phyloP scores from a whole-genome alignment of 345 rosid species.

The Lepidium didymum region DNA sequence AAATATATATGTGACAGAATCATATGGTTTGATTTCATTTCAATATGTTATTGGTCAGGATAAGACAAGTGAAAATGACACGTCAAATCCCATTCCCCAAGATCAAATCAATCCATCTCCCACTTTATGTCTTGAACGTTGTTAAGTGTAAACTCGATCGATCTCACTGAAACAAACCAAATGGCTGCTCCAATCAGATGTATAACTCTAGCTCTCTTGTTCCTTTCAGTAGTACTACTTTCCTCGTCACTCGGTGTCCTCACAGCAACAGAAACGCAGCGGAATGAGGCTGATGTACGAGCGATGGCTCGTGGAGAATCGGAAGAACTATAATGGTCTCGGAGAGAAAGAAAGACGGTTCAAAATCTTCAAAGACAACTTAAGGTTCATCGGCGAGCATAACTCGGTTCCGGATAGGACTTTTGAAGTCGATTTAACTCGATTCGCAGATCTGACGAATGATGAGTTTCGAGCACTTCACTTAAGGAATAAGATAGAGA shows the following conservation, averaged over 20 bases:
- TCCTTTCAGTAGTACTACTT: background rate
- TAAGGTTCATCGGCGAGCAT: conserved; percentile 48
- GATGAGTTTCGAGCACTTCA: conserved; percentile 44
- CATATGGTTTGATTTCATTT: too few species aligned
- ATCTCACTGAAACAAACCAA: background rate
- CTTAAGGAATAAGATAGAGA: conserved; percentile 33
- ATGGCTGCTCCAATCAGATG: conserved; percentile 3
- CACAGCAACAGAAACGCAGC: conserved; percentile 1
- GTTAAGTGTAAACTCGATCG: too few species aligned
- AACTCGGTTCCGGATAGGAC: conserved; percentile 34
- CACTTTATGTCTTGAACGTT: too few species aligned
- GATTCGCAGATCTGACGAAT: conserved; percentile 67
- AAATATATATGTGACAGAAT: too few species aligned
- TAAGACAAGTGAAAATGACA: too few species aligned
- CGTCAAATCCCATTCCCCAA: too few species aligned
- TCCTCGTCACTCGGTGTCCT: conserved; percentile 3
- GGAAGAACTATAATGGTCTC: conserved; percentile 45
- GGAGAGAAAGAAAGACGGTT: conserved; percentile 62
- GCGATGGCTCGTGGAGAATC: conserved; percentile 46
- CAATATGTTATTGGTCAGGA: too few species aligned
- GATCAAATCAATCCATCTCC: too few species aligned
- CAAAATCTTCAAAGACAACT: conserved; percentile 57
- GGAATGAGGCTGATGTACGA: conserved; percentile 41
- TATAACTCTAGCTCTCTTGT: background rate
- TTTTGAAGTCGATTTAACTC: conserved; percentile 50